Evolutionary conservation across 2,329 filamentous ascomycete species (phyloP).

Genomic region (Xylariaceae sp.): DNA sequence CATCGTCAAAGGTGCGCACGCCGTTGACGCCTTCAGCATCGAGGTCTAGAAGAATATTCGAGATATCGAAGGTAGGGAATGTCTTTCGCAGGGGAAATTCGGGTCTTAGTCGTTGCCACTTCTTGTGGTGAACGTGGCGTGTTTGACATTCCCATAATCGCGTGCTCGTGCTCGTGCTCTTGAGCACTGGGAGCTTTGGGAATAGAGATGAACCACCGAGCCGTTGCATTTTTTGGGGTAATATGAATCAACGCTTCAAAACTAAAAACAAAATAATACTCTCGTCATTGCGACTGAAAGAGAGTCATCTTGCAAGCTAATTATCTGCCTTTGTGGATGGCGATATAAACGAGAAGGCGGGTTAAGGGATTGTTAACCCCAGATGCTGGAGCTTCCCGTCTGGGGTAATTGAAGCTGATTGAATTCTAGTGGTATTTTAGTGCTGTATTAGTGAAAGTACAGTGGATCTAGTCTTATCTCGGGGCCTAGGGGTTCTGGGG

Average conservation of each 20-base stretch:
- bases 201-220: conserved; percentile 21
- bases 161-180: too few relatives aligned
- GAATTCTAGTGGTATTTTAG: too few relatives aligned
- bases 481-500: too few relatives aligned
- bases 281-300: background rate
- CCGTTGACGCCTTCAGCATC: conserved; percentile 54
- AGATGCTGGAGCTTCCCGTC: conserved; percentile 20
- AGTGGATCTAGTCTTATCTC: too few relatives aligned
- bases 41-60: conserved; percentile 57
- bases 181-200: conserved; percentile 13
- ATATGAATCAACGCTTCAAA: background rate
- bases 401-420: conserved; percentile 11
- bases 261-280: background rate
- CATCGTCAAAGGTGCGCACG: conserved; percentile 51
- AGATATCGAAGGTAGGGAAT: conserved; percentile 43
- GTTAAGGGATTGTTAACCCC: conserved; percentile 20
- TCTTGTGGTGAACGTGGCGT: conserved; percentile 1
- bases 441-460: background rate
- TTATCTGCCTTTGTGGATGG: background rate
- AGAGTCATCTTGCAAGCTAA: background rate
- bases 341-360: background rate
- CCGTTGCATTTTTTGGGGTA: conserved; percentile 31
- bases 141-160: conserved; percentile 20
- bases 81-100: conserved; percentile 24
- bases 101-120: background rate